These are phyloP conservation scores for Aspergillus cristatus DNA, from an alignment of 495 filamentous ascomycete species.

Conservation along the genomic window DNA sequence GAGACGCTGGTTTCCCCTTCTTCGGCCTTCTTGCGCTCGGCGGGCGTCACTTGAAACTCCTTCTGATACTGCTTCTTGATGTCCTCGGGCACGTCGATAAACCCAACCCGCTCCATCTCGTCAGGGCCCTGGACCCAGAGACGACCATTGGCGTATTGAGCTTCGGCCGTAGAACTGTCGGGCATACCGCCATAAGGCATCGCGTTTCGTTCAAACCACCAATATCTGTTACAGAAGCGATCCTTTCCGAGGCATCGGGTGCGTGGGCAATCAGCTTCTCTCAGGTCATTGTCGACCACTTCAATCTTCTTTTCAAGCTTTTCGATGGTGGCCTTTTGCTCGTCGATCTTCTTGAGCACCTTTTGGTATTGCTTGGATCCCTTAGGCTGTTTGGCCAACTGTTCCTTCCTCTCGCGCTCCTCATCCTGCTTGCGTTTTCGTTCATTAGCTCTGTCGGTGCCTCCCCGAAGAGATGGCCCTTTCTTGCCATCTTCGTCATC, in stretches of 20 bases:
- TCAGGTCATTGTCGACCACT: conserved; percentile 78
- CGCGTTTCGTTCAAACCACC: conserved; percentile 97
- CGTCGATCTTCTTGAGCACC: conserved; percentile 77
- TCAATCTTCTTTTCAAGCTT: conserved; percentile 77
- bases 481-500: conserved; percentile 52
- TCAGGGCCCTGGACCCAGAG: conserved; percentile 96
- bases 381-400: conserved; percentile 74
- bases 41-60: conserved; percentile 69
- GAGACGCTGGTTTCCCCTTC: conserved; percentile 74
- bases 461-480: conserved; percentile 68
- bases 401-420: conserved; percentile 69
- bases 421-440: conserved; percentile 77
- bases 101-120: conserved; percentile 76
- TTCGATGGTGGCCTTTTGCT: conserved; percentile 67
- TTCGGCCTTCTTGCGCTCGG: conserved; percentile 76
- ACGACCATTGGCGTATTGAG: conserved; percentile 86
- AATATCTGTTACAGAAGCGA: conserved; percentile 95
- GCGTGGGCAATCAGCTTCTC: conserved; percentile 86
- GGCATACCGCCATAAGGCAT: conserved; percentile 93
- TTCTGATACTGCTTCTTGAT: conserved; percentile 50
- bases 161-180: conserved; percentile 74
- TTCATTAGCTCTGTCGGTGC: conserved; percentile 66
- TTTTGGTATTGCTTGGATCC: conserved; percentile 82
- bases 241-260: conserved; percentile 85
- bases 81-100: conserved; percentile 65